These are phyloP conservation scores for Erysimum cheiranthoides DNA, from an alignment of 345 rosid species.

Conservation along the genomic window DNA sequence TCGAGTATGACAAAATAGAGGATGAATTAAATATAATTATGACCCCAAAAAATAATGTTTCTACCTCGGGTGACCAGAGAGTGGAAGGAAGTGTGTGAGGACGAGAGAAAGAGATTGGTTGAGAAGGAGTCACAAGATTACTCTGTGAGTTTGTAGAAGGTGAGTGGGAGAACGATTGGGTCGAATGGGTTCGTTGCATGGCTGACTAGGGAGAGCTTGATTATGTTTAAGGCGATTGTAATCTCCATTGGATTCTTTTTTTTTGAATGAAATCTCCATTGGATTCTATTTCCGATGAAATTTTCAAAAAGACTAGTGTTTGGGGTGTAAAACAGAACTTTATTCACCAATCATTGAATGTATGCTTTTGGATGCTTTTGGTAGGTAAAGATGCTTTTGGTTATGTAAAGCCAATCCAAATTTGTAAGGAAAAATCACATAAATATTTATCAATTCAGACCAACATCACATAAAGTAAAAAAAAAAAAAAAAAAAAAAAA, in stretches of 20 bases:
- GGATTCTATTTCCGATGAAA: neutral
- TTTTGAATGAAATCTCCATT: neutral
- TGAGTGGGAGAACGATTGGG: constrained; percentile 39
- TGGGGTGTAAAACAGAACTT: neutral
- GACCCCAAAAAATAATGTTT: no score
- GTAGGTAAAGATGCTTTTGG: neutral
- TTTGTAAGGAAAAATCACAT: neutral
- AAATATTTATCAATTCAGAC: neutral
- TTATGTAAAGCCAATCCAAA: neutral
- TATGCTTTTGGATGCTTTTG: no score
- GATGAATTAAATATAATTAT: no score
- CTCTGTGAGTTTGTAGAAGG: constrained; percentile 23
- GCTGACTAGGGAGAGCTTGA: constrained; percentile 30
- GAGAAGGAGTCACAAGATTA: constrained; percentile 21
- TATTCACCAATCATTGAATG: neutral
- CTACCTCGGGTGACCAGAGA: constrained; percentile 21
- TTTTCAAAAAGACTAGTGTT: neutral
- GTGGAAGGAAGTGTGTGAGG: constrained; percentile 41
- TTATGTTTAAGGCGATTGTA: constrained; percentile 10
- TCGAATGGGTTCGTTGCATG: constrained; percentile 15
- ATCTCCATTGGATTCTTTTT: neutral
- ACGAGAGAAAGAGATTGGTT: constrained; percentile 38
- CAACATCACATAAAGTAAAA: neutral
- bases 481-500: no score
- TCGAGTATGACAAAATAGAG: no score